phyloP scores from a whole-genome alignment of 257 asterid species.

The Solanum pinnatisectum region DNA sequence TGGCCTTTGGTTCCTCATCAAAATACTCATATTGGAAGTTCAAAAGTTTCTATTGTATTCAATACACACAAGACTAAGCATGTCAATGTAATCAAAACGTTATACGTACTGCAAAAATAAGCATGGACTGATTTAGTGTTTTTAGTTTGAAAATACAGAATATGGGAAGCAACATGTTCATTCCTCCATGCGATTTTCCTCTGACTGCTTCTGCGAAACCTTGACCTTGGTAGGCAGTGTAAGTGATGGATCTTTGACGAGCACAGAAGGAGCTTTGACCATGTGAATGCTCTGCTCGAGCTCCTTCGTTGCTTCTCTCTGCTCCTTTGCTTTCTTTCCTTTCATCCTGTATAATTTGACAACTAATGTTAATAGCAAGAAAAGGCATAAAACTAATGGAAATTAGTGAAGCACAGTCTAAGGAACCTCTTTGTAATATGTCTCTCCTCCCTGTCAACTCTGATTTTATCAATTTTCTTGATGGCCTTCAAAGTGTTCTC shows the following conservation, averaged over 20 bases:
- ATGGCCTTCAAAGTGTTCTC: slow-evolving; percentile 70
- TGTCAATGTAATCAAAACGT: background rate
- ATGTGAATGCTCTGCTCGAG: slow-evolving; percentile 43
- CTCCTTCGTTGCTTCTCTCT: slow-evolving; percentile 35
- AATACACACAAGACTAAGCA: background rate
- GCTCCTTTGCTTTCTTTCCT: slow-evolving; percentile 42
- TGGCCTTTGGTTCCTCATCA: background rate
- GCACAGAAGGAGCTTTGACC: slow-evolving; percentile 50
- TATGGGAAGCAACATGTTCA: background rate
- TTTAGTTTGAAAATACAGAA: background rate
- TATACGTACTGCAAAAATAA: background rate
- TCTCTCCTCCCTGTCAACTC: slow-evolving; percentile 51
- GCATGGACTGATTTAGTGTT: background rate
- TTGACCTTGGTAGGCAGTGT: slow-evolving; percentile 34
- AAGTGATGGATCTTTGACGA: slow-evolving; percentile 33
- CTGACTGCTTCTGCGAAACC: slow-evolving; percentile 5
- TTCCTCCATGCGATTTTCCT: slow-evolving; percentile 30
- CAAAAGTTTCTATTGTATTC: background rate
- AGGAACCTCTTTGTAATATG: slow-evolving; percentile 49
- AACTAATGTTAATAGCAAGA: background rate
- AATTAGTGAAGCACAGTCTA: background rate
- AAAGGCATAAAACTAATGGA: background rate
- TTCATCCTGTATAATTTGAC: slow-evolving; percentile 43
- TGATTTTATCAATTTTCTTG: slow-evolving; percentile 70
- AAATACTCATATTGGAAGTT: background rate